phyloP scores from a whole-genome alignment of 352 stramenopile species.

The Pythium apleroticum region DNA sequence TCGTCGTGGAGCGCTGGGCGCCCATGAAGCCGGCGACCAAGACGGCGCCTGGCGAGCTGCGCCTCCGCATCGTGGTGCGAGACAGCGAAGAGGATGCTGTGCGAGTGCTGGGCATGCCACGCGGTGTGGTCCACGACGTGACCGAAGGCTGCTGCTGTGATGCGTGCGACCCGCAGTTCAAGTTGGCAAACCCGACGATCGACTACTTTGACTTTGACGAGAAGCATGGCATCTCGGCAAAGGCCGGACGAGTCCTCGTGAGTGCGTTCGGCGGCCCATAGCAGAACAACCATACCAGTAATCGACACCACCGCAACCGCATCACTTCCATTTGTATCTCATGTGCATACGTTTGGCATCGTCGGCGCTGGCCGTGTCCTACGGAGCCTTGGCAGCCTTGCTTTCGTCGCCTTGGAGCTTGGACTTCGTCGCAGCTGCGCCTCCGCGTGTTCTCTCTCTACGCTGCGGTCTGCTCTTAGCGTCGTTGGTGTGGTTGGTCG shows the following conservation, averaged over 20 bases:
- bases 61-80: slow-evolving; percentile 17
- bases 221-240: slow-evolving; percentile 12
- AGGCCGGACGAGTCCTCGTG: slow-evolving; percentile 8
- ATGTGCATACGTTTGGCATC: no score
- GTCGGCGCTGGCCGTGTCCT: no score
- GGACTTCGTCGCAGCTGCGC: no score
- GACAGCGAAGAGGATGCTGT: slow-evolving; percentile 15
- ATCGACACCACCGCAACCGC: no score
- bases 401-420: no score
- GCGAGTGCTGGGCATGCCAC: slow-evolving; percentile 1
- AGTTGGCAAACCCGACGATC: slow-evolving; percentile 20
- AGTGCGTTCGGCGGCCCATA: not conserved
- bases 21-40: slow-evolving; percentile 24
- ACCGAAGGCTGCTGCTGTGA: slow-evolving; percentile 27
- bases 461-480: no score
- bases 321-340: no score
- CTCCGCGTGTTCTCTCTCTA: no score
- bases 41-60: slow-evolving; percentile 21
- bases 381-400: no score
- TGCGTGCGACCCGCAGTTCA: slow-evolving; percentile 22
- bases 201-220: slow-evolving; percentile 22
- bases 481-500: not conserved
- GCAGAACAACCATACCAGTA: not conserved
- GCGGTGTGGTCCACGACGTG: not conserved
- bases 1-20: slow-evolving; percentile 23